Evolutionary conservation across 768 basidiomycete species (phyloP).

Genomic region (Amanita molliuscula): DNA sequence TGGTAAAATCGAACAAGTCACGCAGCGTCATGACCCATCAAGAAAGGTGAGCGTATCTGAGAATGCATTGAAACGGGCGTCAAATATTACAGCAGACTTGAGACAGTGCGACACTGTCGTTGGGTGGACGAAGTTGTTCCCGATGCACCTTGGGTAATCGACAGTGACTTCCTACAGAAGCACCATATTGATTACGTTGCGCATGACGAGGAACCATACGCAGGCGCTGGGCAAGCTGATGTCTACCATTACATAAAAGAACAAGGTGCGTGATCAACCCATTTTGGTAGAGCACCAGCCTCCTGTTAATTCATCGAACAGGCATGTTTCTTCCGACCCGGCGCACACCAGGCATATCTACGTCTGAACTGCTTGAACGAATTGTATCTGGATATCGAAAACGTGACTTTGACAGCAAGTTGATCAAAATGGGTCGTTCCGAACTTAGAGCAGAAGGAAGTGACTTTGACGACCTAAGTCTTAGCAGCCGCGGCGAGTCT

Average conservation of each 20-base stretch:
- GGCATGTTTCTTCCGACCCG: constrained; percentile 94
- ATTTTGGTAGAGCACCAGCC: neutral
- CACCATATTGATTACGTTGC: constrained; percentile 94
- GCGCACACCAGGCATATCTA: constrained; percentile 90
- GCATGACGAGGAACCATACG: constrained; percentile 90
- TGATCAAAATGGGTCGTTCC: constrained; percentile 77
- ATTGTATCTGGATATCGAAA: constrained; percentile 83
- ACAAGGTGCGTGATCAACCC: constrained; percentile 42
- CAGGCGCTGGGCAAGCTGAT: constrained; percentile 69
- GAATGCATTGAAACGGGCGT: neutral
- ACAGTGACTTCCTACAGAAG: constrained; percentile 71
- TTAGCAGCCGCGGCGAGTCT: constrained; percentile 19
- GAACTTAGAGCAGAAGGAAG: constrained; percentile 61
- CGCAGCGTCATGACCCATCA: constrained; percentile 80
- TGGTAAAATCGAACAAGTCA: constrained; percentile 71
- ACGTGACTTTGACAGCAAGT: constrained; percentile 80
- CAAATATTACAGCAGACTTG: constrained; percentile 38
- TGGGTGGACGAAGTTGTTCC: constrained; percentile 95
- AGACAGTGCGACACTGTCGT: constrained; percentile 88
- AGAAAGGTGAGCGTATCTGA: constrained; percentile 28
- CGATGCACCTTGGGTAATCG: constrained; percentile 86
- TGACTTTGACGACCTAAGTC: constrained; percentile 34
- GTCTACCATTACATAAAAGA: constrained; percentile 77
- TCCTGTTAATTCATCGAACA: constrained; percentile 16
- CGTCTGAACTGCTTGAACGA: constrained; percentile 85